Evolutionary conservation across 352 stramenopile species (phyloP), one percentile per base, ranked within the genome.

Genomic region (Pythium scleroteichum): DNA sequence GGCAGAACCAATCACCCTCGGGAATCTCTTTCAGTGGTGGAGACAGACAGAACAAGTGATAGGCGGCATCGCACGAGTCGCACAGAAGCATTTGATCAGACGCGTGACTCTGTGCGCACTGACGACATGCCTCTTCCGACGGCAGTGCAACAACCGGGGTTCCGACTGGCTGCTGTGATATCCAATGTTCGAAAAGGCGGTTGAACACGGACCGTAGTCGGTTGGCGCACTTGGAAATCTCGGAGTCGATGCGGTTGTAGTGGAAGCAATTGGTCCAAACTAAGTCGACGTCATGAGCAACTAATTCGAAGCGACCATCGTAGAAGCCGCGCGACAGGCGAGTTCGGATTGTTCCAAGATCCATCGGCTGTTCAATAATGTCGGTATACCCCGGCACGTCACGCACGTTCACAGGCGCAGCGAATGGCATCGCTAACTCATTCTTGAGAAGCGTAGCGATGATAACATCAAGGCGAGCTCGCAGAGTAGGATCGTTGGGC

Each of bases 331-430:
- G 66, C 10, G 29, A 62, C 29, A 98, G 72, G 19, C 92, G 87
- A 26, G 78, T 72, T 20, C 82, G 86, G 38, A 98, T 79, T 23
- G 95, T 98, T 5, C 83, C 83, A 4, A 98, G 67, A 66, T 98
- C 94, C 88, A 98, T 98, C 17, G 92, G 89, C 7, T 80, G 42
- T 47, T 85, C 86, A 56, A 95, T 78, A 24, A 95, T 48, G 35
- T 81, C 69, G 2, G 62, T 53, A 53, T 96, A 96, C 14, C 81
- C 83, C 16, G 80, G 85, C 1, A 96, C 78, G 22, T 85, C 77
- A 2, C 84, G 74, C 12, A 72, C 54, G 27, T 90, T 79, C 50
- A 95, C 87, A 5, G 87, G 87, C 5, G 78, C 62, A 0, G 78
- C 68, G 55, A 95, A 95, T 27, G 87, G 71, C 26, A 77, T 20